Conservation (phyloP, 352 stramenopile genomes). For the Peronosclerospora sorghi region DNA sequence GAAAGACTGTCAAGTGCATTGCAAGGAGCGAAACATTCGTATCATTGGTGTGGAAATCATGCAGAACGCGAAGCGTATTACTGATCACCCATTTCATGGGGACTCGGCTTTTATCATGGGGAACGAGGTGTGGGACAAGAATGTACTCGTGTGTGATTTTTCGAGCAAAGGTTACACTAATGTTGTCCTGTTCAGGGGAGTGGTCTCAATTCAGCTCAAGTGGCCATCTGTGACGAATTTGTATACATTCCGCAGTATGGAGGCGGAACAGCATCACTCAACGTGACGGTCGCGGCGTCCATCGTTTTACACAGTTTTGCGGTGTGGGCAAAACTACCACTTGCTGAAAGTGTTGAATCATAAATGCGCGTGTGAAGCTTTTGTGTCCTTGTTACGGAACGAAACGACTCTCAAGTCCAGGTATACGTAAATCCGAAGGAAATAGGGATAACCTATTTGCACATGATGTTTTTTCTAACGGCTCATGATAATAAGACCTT, state of each 20-base stretch:
- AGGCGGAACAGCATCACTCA: conserved; percentile 90
- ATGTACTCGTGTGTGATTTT: too few species aligned
- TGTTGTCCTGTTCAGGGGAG: conserved; percentile 35
- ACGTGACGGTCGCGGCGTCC: conserved; percentile 90
- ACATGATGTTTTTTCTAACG: too few species aligned
- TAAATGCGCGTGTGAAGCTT: too few species aligned
- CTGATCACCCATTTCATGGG: conserved; percentile 59
- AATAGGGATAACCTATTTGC: too few species aligned
- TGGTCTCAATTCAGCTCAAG: conserved; percentile 88
- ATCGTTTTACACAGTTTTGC: conserved; percentile 91
- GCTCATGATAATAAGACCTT: too few species aligned
- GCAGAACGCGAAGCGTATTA: conserved; percentile 55
- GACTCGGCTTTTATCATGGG: conserved; percentile 92
- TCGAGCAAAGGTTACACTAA: too few species aligned
- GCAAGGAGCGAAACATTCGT: conserved; percentile 45
- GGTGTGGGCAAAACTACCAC: conserved; percentile 41
- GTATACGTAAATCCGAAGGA: too few species aligned
- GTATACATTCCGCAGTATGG: conserved; percentile 93
- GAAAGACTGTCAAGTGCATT: conserved; percentile 62
- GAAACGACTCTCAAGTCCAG: too few species aligned
- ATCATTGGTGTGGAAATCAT: conserved; percentile 93
- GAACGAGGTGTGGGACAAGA: conserved; percentile 93
- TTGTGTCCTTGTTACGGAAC: too few species aligned
- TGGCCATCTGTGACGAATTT: conserved; percentile 88
- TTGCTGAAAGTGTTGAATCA: conserved; percentile 3